Base-by-base conservation (phyloP, 2,329 filamentous ascomycete species). In the Beauveria brongniartii region DNA sequence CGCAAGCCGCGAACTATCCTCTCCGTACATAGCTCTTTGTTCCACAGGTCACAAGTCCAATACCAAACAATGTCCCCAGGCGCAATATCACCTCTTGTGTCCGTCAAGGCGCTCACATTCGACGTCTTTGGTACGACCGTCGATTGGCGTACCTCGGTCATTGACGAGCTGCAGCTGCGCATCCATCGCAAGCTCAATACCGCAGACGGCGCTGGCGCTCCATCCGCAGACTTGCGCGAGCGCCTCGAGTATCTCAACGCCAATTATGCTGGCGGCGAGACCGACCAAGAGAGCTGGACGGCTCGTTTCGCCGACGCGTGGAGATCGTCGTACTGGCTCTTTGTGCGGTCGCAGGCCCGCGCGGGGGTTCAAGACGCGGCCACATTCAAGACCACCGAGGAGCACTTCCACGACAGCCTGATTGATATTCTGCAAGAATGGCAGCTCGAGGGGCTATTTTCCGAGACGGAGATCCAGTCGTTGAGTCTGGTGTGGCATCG, bases 41-140 rank as follows among this genome's bases (percentile, higher is more conserved):
- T 28, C 46, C 12, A 28, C 4, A 48, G 8, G 8, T 34, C 30
- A 34, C 30, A 10, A 34, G 40, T n/a, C 5, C 37, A 41, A 16
- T 16, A 47, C 28, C 12, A 34, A 44, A 44, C 16, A 14, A 71
- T 72, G 73, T 70, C 69, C 2, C 68, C 70, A 9, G 63, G 63
- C 44, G 57, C 63, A 26, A 24, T 65, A 1, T 67, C 69, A 0
- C 69, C 70, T 2, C 66, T 75, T 16, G 53, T 65, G 26, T 63
- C 68, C 30, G 67, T 83, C 64, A 84, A 84, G 65, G 88, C 82
- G 8, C 76, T 92, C 40, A 79, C 86, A 59, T 91, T 91, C 69
- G 89, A 92, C 74, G 82, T 91, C 67, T 92, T 92, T 72, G 89
- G 89, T 65, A 94, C 91, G 1, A 84, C 87, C 64, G 90, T 94